Base-by-base conservation (phyloP, 768 basidiomycete genomes). In the Tulasnella sp. region DNA sequence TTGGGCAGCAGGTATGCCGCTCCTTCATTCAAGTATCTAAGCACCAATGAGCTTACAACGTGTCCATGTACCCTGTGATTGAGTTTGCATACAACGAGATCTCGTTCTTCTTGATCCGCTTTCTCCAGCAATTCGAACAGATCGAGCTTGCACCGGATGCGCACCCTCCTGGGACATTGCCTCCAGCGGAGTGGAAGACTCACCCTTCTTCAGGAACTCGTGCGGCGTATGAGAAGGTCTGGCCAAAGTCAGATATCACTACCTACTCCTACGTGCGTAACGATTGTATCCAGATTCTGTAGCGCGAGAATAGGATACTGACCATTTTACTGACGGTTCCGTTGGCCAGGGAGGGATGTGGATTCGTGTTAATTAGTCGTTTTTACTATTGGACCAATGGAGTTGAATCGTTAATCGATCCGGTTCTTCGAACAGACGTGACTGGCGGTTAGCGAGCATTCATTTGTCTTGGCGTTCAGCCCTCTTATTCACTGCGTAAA, bases 41-140 rank as follows among this genome's bases (percentile, higher is more conserved):
- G n/a, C n/a, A n/a, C n/a, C n/a, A n/a, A n/a, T n/a, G 52, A 30
- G 24, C 24, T 24, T 23, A 53, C 42, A 53, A 53, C 29, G 52
- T 38, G 30, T 17, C 63, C 17, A 45, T 50, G 29, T 13, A 32
- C 4, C 65, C 23, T 27, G 84, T 84, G 10, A 82, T 86, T 67
- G 82, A 85, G 65, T 86, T 86, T 60, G 86, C 85, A 8, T 84
- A 83, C 66, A 86, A 86, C 67, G 82, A 87, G 70, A 80, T 81
- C 51, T 80, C 83, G 15, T 87, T 80, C 67, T 81, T 87, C 70
- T 77, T 87, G 43, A 80, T 82, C 8, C 75, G 82, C 38, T 70
- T 88, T 32, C 71, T 88, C 55, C 86, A 88, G 65, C 76, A 75
- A 26, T 86, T 81, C 64, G 78, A 81, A 63, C 72, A 74, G 3